phyloP scores from a whole-genome alignment of 257 asterid genomes.

The Przewalskia tangutica region DNA sequence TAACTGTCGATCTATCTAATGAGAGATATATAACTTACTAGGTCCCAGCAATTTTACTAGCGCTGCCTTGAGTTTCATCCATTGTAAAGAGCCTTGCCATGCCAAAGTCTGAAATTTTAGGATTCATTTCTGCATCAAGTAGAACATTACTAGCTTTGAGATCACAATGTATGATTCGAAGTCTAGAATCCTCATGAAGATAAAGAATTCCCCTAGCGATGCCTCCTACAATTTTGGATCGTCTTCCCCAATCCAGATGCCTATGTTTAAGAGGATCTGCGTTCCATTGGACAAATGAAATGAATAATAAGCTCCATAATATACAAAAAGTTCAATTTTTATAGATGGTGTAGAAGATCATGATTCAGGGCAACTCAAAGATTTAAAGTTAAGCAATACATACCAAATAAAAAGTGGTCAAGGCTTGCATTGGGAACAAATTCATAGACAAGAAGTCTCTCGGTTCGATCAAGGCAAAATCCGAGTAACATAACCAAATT shows the following conservation, averaged over 20 bases:
- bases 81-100: constrained; percentile 8
- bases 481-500: constrained; percentile 19
- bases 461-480: constrained; percentile 14
- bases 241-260: constrained; percentile 17
- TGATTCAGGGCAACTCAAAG: no score
- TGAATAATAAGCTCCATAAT: neutral
- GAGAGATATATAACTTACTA: neutral
- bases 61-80: neutral
- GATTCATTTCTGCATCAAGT: constrained; percentile 22
- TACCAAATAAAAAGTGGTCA: constrained; percentile 18
- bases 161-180: constrained; percentile 24
- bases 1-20: neutral
- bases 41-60: neutral
- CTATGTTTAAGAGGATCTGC: constrained; percentile 9
- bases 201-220: constrained; percentile 20
- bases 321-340: no score
- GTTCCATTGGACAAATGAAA: neutral
- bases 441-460: constrained; percentile 14
- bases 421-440: constrained; percentile 19
- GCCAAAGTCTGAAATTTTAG: constrained; percentile 31
- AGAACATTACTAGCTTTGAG: constrained; percentile 28
- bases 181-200: constrained; percentile 30
- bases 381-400: neutral
- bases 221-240: constrained; percentile 16
- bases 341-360: no score